Evolutionary conservation across 2,329 filamentous ascomycete species (phyloP), one percentile per base, ranked within the genome.

Genomic region (Colletotrichum musicola): DNA sequence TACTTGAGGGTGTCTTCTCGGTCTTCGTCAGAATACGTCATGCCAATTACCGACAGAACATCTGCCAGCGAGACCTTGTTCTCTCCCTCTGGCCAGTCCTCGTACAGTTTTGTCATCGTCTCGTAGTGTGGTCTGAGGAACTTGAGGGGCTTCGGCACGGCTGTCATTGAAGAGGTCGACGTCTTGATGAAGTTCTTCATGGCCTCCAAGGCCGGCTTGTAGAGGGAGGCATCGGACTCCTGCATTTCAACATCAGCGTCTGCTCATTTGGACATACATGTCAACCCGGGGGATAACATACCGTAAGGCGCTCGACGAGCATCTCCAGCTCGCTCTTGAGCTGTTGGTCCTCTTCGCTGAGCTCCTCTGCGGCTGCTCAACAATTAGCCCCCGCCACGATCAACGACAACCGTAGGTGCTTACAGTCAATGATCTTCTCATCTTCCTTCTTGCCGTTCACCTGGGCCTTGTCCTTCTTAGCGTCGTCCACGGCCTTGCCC

Each of bases 101-200:
- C 95, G 84, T 98, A 97, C 30, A 95, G 85, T 80, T 92, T 92
- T 71, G 92, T 92, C 77, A 99, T 86, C 65, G 92, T 90, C 82
- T 97, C 93, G 84, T 98, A 99, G 82, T 99, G 95, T 74, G 95
- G 96, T 84, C 96, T 90, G 72, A 99, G 89, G 81, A 99, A 99
- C 83, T 99, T 99, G 76, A 99, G 88, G 40, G 96, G 96, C 83
- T 99, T 99, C 25, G 97, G 96, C 71, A 99, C 96, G 69, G 96
- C 96, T 56, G 96, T 99, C 96, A 99, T 99, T 53, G 97, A 99
- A 68, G 95, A 98, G 73, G 96, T 99, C 69, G 96, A 97, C 64
- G 96, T 99, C 86, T 98, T 98, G 86, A 99, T 99, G 78, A 94
- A 97, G 77, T 91, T 94, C 86, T 98, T 98, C 90, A 99, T 98